phyloP scores from a whole-genome alignment of 1,139 yeast genomes.

The Magnusiomyces suaveolens region DNA sequence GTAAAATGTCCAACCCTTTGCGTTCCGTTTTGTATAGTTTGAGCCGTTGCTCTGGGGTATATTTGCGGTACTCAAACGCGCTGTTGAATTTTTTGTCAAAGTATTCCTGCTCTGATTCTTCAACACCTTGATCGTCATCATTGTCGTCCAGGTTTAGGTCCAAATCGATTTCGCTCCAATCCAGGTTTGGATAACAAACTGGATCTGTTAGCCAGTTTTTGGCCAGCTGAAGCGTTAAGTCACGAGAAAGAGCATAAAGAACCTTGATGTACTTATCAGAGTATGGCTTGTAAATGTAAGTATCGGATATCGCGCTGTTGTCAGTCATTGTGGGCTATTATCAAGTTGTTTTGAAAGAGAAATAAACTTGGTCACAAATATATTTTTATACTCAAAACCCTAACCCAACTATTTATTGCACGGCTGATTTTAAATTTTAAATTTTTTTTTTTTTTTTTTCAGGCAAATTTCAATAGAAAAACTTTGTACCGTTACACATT shows the following conservation, averaged over 20 bases:
- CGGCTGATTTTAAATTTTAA: not conserved
- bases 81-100: not conserved
- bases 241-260: slow-evolving; percentile 5
- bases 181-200: slow-evolving; percentile 14
- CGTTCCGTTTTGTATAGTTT: slow-evolving; percentile 4
- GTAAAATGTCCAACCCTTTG: slow-evolving; percentile 9
- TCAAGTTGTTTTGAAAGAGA: no score
- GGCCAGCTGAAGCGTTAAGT: slow-evolving; percentile 14
- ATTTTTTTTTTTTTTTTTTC: no score
- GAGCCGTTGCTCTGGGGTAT: not conserved
- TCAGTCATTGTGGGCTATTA: not conserved
- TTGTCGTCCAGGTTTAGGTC: slow-evolving; percentile 7
- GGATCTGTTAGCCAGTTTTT: slow-evolving; percentile 18
- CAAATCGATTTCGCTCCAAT: slow-evolving; percentile 10
- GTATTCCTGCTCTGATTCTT: slow-evolving; percentile 6
- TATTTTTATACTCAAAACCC: not conserved
- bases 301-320: slow-evolving; percentile 5
- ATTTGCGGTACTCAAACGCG: not conserved
- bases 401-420: not conserved
- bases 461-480: not conserved
- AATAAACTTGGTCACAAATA: no score
- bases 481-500: no score
- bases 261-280: slow-evolving; percentile 8
- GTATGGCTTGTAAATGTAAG: slow-evolving; percentile 10
- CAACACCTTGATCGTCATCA: slow-evolving; percentile 1